Evolutionary conservation across 2,329 filamentous ascomycete species (phyloP), one percentile per base, ranked within the genome.

Genomic region (Cryphonectria radicalis): DNA sequence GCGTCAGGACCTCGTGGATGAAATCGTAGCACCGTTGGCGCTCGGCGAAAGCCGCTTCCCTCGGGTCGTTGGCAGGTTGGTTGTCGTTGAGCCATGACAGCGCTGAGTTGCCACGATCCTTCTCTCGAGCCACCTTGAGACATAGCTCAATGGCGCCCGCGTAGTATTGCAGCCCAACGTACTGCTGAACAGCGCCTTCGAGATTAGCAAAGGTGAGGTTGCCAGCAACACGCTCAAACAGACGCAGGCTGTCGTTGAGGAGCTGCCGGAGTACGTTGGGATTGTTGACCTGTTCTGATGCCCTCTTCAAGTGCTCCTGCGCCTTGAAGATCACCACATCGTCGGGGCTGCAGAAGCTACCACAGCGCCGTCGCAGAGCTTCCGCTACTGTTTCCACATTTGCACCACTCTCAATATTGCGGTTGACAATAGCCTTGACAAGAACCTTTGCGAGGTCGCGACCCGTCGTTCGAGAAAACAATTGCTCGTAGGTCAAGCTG

Each of bases 321-420:
- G 96, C 96, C 82, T 97, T 98, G 90, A 99, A 99, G 76, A 98
- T 95, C 74, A 98, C 91, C 1, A 98, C 96, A 82, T 99, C 96
- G 74, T 99, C 95, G 0, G 95, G 91, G 77, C 95, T 98, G 81
- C 96, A 99, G 87, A 99, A 99, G 81, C 93, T 98, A 73, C 96
- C 97, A 76, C 96, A 99, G 76, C 95, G 90, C 76, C 96, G 88
- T 63, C 96, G 89, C 66, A 99, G 84, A n/a, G 95, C 94, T 81
- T 99, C 96, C 0, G 96, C 95, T 35, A 99, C 94, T 0, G 95
- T 98, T 82, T 99, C 97, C 28, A 99, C 95, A 74, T 98, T 99
- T 5, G 95, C 95, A 13, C 97, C 96, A 77, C 94, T 97, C 71
- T 95, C 93, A 76, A 99, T 99, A 80, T 97, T 99, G 77, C 95